Evolutionary conservation across 2,329 filamentous ascomycete genomes (phyloP).

Genomic region (Neoarthrinium moseri): DNA sequence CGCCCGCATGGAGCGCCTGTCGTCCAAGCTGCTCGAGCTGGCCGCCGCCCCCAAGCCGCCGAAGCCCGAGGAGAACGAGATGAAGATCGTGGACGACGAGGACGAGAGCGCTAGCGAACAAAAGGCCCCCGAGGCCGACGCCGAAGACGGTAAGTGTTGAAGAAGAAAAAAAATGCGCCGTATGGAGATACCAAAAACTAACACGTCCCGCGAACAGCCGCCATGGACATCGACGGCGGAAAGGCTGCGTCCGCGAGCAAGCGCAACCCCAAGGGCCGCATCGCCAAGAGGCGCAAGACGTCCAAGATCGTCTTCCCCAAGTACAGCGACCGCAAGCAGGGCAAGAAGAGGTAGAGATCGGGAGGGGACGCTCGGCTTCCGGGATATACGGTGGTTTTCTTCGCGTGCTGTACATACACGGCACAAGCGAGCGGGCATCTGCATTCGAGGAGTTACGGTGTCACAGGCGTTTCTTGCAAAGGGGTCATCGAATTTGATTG

Average conservation of each 20-base stretch:
- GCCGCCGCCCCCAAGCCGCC: conserved; percentile 76
- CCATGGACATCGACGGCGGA: conserved; percentile 58
- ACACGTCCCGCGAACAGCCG: too few species aligned
- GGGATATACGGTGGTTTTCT: too few species aligned
- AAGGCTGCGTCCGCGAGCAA: conserved; percentile 37
- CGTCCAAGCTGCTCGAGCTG: conserved; percentile 80
- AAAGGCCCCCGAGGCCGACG: conserved; percentile 25
- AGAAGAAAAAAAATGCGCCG: too few species aligned
- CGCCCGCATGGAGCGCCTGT: conserved; percentile 78
- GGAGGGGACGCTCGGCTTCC: neutral
- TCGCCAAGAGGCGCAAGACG: conserved; percentile 57
- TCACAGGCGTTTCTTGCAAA: conserved; percentile 2
- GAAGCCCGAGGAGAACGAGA: conserved; percentile 56
- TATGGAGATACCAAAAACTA: too few species aligned
- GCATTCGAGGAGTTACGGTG: too few species aligned
- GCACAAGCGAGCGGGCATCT: too few species aligned
- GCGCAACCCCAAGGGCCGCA: conserved; percentile 45
- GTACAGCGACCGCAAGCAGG: conserved; percentile 51
- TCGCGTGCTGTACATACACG: too few species aligned
- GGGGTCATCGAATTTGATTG: conserved; percentile 3
- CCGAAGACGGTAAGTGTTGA: conserved; percentile 29
- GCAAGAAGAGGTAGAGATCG: conserved; percentile 30
- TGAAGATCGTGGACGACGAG: conserved; percentile 43
- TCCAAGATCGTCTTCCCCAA: conserved; percentile 61
- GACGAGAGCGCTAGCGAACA: conserved; percentile 18